Evolutionary conservation across 345 rosid genomes (phyloP).

Genomic region (Balakata baccata): DNA sequence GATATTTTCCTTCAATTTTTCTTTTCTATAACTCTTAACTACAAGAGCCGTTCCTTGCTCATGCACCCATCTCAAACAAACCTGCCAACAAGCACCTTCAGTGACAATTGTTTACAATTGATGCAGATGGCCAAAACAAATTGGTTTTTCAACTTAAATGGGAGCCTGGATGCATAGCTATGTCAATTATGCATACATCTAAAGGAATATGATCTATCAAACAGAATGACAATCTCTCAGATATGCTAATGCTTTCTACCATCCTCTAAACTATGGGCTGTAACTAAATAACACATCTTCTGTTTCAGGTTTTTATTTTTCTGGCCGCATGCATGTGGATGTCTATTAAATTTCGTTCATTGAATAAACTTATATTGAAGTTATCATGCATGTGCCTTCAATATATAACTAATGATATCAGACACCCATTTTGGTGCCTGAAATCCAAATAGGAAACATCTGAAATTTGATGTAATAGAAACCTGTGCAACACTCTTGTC

Average conservation of each 20-base stretch:
- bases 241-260: neutral
- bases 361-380: too few relatives aligned
- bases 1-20: conserved; percentile 3
- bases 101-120: neutral
- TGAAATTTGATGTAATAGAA: neutral
- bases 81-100: neutral
- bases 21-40: conserved; percentile 7
- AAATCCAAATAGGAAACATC: neutral
- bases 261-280: neutral
- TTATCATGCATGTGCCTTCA: neutral
- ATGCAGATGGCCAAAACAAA: neutral
- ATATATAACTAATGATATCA: neutral
- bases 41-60: conserved; percentile 6
- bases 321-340: too few relatives aligned
- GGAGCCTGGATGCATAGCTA: neutral
- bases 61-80: conserved; percentile 11
- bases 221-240: neutral
- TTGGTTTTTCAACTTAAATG: too few relatives aligned
- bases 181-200: neutral
- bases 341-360: too few relatives aligned
- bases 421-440: neutral
- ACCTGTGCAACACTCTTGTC: conserved; percentile 36
- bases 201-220: neutral
- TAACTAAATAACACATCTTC: neutral
- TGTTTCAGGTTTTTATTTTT: neutral